Percentiles rank a stretch among this genome's conserved stretches.
Evolutionary conservation across 2,329 filamentous ascomycete genomes (phyloP).

Genomic region (Colletotrichum acutatum): DNA sequence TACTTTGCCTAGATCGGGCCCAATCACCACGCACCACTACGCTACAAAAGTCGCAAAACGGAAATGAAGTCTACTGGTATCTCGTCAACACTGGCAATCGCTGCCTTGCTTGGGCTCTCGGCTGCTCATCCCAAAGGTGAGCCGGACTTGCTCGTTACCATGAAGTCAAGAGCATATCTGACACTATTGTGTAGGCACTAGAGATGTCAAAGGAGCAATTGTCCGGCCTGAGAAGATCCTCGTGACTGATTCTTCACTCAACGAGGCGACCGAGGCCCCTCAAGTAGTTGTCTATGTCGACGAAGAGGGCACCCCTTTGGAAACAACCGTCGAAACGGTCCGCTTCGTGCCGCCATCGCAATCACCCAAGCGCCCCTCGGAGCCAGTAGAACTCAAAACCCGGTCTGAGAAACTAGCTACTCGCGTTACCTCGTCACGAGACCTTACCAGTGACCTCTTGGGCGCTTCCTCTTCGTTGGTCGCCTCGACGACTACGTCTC

Average conservation of each 20-base stretch:
- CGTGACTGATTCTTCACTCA: constrained; percentile 49
- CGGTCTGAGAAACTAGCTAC: constrained; percentile 8
- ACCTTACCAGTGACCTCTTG: background rate
- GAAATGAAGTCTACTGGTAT: constrained; percentile 22
- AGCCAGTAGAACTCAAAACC: background rate
- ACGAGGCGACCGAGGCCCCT: constrained; percentile 53
- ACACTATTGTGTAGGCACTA: constrained; percentile 18
- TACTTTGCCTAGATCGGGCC: background rate
- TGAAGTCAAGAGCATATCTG: background rate
- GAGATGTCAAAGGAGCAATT: constrained; percentile 1
- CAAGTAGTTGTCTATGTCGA: constrained; percentile 71
- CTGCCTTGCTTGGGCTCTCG: constrained; percentile 15
- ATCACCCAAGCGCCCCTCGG: background rate
- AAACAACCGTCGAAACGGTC: constrained; percentile 53
- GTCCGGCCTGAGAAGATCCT: constrained; percentile 41
- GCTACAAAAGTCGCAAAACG: background rate
- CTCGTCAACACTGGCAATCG: constrained; percentile 1
- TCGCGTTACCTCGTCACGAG: background rate
- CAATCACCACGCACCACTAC: background rate
- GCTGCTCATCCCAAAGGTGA: constrained; percentile 27
- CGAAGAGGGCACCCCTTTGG: constrained; percentile 62
- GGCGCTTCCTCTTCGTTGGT: background rate
- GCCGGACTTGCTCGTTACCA: background rate
- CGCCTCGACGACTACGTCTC: background rate
- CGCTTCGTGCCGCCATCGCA: constrained; percentile 41